phyloP scores from a whole-genome alignment of 2,329 filamentous ascomycete genomes.

The Xylariaceae sp. region DNA sequence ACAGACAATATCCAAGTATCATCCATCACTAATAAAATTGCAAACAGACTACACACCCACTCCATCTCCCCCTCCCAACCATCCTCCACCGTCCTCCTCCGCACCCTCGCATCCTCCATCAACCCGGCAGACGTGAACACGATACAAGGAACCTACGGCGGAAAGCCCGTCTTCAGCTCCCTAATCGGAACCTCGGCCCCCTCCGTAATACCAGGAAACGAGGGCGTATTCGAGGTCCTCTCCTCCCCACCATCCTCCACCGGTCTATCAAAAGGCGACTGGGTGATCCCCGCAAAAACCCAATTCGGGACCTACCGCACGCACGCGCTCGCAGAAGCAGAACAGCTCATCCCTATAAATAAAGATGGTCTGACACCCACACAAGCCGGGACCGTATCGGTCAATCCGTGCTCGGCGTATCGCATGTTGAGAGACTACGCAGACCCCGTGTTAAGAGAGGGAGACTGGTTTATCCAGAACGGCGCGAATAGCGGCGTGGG shows the following conservation, averaged over 20 bases:
- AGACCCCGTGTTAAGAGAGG: conserved; percentile 49
- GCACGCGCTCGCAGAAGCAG: conserved; percentile 65
- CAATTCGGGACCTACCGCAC: conserved; percentile 94
- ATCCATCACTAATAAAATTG: conserved; percentile 1
- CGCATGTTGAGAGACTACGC: conserved; percentile 83
- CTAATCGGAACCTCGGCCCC: conserved; percentile 73
- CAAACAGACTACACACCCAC: conserved; percentile 61
- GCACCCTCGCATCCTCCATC: conserved; percentile 85
- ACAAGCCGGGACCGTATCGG: conserved; percentile 81
- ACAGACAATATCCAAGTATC: too few species aligned
- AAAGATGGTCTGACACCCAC: conserved; percentile 65
- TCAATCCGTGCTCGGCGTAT: conserved; percentile 94
- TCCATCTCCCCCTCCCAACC: conserved; percentile 74
- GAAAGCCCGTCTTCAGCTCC: conserved; percentile 72
- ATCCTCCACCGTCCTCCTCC: conserved; percentile 63
- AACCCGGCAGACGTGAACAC: conserved; percentile 98
- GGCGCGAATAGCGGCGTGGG: conserved; percentile 94
- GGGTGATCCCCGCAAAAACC: conserved; percentile 83
- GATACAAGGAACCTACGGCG: conserved; percentile 93
- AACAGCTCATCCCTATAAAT: conserved; percentile 44
- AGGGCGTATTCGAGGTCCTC: conserved; percentile 89
- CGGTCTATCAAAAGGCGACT: conserved; percentile 70
- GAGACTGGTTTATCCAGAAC: conserved; percentile 96
- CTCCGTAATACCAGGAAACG: conserved; percentile 79
- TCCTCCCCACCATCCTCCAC: conserved; percentile 52